Evolutionary conservation across 2,329 filamentous ascomycete species (phyloP).

Genomic region (Metarhizium sp.): DNA sequence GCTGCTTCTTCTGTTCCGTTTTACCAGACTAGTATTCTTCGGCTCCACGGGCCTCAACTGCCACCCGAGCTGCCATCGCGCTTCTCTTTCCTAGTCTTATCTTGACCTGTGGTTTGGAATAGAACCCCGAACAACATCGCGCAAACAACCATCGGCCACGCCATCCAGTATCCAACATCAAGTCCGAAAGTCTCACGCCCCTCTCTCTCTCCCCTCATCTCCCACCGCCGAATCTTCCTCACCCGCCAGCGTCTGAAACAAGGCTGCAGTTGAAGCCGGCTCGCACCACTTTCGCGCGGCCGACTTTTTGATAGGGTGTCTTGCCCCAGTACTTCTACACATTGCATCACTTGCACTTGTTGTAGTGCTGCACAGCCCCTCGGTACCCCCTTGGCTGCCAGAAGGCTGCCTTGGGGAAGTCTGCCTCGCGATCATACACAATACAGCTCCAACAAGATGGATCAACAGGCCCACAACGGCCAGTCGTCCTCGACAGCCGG

Average conservation of each 20-base stretch:
- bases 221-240: not conserved
- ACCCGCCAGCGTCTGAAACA: constrained; percentile 1
- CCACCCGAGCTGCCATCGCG: not conserved
- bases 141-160: not conserved
- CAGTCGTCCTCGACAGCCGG: constrained; percentile 47
- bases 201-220: not conserved
- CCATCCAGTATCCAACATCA: not conserved
- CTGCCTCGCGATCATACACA: constrained; percentile 28
- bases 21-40: not conserved
- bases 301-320: constrained; percentile 6
- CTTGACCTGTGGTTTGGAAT: not conserved
- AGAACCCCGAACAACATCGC: not conserved
- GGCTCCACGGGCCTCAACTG: not conserved
- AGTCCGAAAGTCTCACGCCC: not conserved
- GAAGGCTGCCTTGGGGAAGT: constrained; percentile 35
- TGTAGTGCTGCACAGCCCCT: constrained; percentile 16
- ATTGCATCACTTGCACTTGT: constrained; percentile 13
- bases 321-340: constrained; percentile 6
- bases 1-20: not conserved
- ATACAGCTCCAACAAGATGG: constrained; percentile 24
- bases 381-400: constrained; percentile 26
- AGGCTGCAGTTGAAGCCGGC: constrained; percentile 1
- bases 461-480: constrained; percentile 36
- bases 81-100: not conserved
- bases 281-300: constrained; percentile 3